Percentiles rank a stretch among this genome's conserved stretches.
Conservation (phyloP, 129 eudicot genomes). For the Flaveria sonorensis region DNA sequence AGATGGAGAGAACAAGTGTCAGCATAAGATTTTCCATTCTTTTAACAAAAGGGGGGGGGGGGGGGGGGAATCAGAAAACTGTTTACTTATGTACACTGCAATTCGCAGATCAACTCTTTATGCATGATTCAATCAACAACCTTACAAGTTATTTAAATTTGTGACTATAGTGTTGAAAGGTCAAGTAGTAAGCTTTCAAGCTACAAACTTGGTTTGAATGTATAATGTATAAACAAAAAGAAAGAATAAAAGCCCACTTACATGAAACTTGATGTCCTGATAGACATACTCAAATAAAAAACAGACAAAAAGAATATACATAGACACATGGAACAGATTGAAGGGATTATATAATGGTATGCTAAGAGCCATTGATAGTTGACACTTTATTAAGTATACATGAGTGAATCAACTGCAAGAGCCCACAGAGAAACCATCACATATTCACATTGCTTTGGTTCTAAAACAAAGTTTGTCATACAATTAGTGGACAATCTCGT, state of each 20-base stretch:
- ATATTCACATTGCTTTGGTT: neutral
- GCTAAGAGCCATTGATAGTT: neutral
- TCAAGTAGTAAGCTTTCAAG: neutral
- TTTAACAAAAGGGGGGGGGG: neutral
- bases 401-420: neutral
- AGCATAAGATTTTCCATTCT: slow-evolving; percentile 1
- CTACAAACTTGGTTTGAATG: neutral
- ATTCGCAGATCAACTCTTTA: neutral
- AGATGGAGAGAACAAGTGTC: slow-evolving; percentile 5
- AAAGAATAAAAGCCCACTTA: neutral
- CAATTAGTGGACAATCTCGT: neutral
- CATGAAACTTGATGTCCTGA: neutral
- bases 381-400: neutral
- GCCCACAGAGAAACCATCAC: neutral
- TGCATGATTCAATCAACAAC: neutral
- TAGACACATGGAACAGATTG: neutral
- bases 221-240: neutral
- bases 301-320: neutral
- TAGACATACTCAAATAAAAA: neutral
- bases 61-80: neutral
- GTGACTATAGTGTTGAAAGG: neutral
- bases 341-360: neutral
- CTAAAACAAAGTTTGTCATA: neutral
- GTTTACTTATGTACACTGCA: neutral
- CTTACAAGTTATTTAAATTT: neutral